Conservation (phyloP, 371 early-diverging fungal genomes). For the Mucor circinelloides region DNA sequence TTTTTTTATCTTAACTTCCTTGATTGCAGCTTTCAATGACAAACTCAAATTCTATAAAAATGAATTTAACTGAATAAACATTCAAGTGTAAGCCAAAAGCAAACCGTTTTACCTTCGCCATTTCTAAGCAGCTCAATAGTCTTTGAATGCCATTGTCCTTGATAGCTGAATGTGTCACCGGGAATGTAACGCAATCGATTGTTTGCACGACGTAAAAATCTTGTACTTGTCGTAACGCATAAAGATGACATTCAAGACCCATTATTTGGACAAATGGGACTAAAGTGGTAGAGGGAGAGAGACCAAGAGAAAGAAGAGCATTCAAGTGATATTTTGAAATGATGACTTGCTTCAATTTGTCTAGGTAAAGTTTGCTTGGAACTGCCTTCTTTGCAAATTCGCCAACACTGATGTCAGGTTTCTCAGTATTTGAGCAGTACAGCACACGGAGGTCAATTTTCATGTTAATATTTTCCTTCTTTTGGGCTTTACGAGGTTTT, state of each 20-base stretch:
- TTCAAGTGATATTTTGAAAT: no score
- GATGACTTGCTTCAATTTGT: no score
- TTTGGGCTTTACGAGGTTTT: slow-evolving; percentile 15
- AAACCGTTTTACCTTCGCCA: no score
- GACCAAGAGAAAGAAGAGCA: slow-evolving; percentile 12
- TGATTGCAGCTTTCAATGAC: no score
- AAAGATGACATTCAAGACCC: slow-evolving; percentile 14
- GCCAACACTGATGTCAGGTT: slow-evolving; percentile 9
- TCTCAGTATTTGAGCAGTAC: slow-evolving; percentile 14
- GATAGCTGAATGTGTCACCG: background rate
- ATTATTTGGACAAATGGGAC: slow-evolving; percentile 17
- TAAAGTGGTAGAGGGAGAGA: background rate
- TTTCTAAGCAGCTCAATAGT: no score
- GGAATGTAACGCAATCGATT: slow-evolving; percentile 7
- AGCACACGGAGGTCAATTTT: slow-evolving; percentile 20
- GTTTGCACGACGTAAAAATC: slow-evolving; percentile 14
- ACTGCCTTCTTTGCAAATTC: slow-evolving; percentile 20
- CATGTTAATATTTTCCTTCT: slow-evolving; percentile 21
- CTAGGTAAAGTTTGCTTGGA: slow-evolving; percentile 13
- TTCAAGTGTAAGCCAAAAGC: no score
- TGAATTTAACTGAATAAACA: no score
- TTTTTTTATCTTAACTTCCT: no score
- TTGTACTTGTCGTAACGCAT: slow-evolving; percentile 4
- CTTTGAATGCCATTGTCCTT: slow-evolving; percentile 10
- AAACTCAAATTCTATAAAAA: no score